Conservation (phyloP, 805 yeast genomes). For the Wickerhamomyces ciferrii region DNA sequence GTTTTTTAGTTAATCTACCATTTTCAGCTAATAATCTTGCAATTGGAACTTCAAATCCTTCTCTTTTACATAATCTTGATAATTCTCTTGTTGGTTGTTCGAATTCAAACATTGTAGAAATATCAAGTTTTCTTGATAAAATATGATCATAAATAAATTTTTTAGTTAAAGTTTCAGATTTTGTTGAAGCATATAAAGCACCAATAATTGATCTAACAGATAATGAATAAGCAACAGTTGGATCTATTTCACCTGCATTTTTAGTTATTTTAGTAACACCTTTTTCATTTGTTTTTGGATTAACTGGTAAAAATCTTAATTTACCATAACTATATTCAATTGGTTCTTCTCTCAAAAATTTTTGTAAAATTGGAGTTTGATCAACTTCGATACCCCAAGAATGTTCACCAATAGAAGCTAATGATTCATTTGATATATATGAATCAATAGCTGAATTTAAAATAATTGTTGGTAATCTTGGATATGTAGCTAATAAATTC, state of each 20-base stretch:
- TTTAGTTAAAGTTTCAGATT: slow-evolving; percentile 53
- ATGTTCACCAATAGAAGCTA: slow-evolving; percentile 58
- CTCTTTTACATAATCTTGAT: slow-evolving; percentile 68
- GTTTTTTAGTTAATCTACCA: slow-evolving; percentile 79
- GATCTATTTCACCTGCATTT: slow-evolving; percentile 20
- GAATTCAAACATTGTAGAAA: slow-evolving; percentile 71
- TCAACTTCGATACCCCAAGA: slow-evolving; percentile 90
- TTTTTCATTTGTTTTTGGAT: slow-evolving; percentile 25
- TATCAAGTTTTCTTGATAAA: slow-evolving; percentile 75
- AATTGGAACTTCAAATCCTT: slow-evolving; percentile 68
- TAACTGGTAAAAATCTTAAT: slow-evolving; percentile 43
- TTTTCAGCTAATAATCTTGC: slow-evolving; percentile 87
- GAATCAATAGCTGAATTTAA: slow-evolving; percentile 73
- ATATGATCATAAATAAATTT: slow-evolving; percentile 70
- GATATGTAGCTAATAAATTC: slow-evolving; percentile 68
- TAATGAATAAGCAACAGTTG: slow-evolving; percentile 41
- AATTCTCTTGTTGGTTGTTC: slow-evolving; percentile 84
- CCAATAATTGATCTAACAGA: slow-evolving; percentile 82
- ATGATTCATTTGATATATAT: slow-evolving; percentile 61
- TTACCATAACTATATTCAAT: slow-evolving; percentile 66
- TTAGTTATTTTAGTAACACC: slow-evolving; percentile 48
- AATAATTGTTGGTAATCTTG: slow-evolving; percentile 82
- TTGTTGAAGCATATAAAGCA: slow-evolving; percentile 67
- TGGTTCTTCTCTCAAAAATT: slow-evolving; percentile 65
- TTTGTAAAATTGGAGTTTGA: slow-evolving; percentile 52